Conservation (phyloP, 257 asterid genomes). For the Thymus quinquecostatus region DNA sequence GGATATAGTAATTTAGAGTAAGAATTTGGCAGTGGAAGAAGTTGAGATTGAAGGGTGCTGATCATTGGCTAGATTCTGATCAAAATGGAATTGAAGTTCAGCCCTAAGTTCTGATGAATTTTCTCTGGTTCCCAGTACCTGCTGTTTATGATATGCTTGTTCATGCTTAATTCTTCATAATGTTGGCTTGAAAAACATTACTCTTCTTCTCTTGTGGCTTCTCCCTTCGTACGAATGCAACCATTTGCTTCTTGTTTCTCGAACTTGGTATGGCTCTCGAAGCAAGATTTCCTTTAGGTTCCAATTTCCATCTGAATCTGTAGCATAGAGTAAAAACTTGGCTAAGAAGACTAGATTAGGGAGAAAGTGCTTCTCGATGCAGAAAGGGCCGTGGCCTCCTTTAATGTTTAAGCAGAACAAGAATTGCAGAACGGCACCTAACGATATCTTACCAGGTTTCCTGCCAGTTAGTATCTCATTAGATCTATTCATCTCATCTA, state of each 20-base stretch:
- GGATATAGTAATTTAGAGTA: background rate
- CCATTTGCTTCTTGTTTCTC: background rate
- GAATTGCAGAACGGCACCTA: background rate
- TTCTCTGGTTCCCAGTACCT: background rate
- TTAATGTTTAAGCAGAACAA: background rate
- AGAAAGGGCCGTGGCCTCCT: background rate
- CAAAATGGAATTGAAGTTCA: background rate
- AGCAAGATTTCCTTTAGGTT: background rate
- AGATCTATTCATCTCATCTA: background rate
- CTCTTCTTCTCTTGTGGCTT: no score
- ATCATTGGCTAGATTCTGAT: background rate
- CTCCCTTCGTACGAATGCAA: background rate
- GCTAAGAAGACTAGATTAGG: background rate
- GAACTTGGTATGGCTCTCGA: background rate
- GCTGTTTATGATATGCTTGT: background rate
- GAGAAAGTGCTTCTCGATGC: background rate
- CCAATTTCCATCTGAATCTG: background rate
- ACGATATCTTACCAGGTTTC: background rate
- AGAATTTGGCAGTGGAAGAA: background rate
- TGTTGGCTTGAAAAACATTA: background rate
- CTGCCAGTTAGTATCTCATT: background rate
- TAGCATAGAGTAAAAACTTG: background rate
- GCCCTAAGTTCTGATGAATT: background rate
- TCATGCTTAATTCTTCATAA: background rate
- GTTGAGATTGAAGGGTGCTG: no score